phyloP scores from a whole-genome alignment of 768 basidiomycete species.

The Amanita pseudoporphyria region DNA sequence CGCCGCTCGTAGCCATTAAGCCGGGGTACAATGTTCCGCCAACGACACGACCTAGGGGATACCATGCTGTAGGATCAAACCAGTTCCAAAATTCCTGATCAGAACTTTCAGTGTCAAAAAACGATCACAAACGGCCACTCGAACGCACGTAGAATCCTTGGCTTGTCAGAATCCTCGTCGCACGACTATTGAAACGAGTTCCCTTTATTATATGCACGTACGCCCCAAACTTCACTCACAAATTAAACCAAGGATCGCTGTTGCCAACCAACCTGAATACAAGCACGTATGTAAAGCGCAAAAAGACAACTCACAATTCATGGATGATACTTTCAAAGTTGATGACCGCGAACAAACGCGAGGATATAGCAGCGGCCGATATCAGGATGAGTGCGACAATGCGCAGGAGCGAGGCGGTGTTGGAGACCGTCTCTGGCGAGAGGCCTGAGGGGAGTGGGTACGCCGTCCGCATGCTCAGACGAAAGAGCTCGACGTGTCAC shows the following conservation, averaged over 20 bases:
- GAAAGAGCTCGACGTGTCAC: slow-evolving; percentile 1
- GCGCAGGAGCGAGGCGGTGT: slow-evolving; percentile 84
- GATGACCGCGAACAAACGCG: slow-evolving; percentile 93
- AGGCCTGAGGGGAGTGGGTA: slow-evolving; percentile 64
- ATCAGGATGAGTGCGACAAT: slow-evolving; percentile 87
- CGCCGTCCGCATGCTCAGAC: slow-evolving; percentile 58
- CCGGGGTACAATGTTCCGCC: slow-evolving; percentile 99
- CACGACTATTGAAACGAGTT: slow-evolving; percentile 51
- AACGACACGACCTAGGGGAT: slow-evolving; percentile 95
- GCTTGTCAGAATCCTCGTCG: slow-evolving; percentile 81
- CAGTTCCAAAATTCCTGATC: slow-evolving; percentile 98
- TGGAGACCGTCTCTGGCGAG: slow-evolving; percentile 65
- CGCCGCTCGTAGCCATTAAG: slow-evolving; percentile 94
- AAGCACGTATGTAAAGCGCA: background rate
- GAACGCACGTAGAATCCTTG: slow-evolving; percentile 89
- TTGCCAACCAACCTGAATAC: slow-evolving; percentile 9
- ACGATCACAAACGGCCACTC: background rate
- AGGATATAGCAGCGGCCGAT: slow-evolving; percentile 90
- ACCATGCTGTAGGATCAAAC: slow-evolving; percentile 99
- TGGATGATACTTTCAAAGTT: slow-evolving; percentile 99
- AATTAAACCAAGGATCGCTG: slow-evolving; percentile 99
- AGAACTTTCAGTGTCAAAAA: slow-evolving; percentile 3
- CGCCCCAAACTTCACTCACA: slow-evolving; percentile 44
- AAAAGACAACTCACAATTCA: slow-evolving; percentile 70
- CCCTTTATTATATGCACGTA: slow-evolving; percentile 11